Base-by-base conservation (phyloP, 768 basidiomycete species). In the Mycena alexandri region DNA sequence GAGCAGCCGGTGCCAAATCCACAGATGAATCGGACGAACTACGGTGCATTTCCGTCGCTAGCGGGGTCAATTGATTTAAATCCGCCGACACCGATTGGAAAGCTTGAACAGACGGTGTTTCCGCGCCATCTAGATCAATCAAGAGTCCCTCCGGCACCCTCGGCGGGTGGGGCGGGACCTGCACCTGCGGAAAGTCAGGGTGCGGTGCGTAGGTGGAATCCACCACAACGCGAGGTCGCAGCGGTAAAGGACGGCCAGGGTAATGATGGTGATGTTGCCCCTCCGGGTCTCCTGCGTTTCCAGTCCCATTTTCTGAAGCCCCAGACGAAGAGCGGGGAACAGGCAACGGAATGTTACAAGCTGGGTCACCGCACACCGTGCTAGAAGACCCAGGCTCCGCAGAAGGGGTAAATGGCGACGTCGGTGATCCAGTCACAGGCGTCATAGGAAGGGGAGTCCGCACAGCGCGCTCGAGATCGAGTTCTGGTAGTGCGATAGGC, bases 231-330 rank as follows among this genome's bases (percentile, higher is more conserved):
- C 73, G 76, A 21, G 73, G 83, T 17, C 79, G 78, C 22, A 78
- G 82, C 8, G 89, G 89, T n/a, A 90, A 79, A 41, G 89, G 89
- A 42, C 89, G 75, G 5, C 89, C 86, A 25, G 81, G 80, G 71
- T 88, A 89, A 73, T 87, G 88, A 61, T 80, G 83, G 13, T 80
- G 76, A 73, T 80, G 75, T 19, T 61, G 65, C 51, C 68, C 33
- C 67, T 76, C 43, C 62, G 70, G 11, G 71, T 63, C 52, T 25
- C 71, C 57, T 36, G 33, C 11, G 22, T 42, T 21, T n/a, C 5
- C 36, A 12, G 29, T 42, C 48, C 14, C 43, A 34, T 52, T 14
- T 38, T 61, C 60, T n/a, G 47, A 51, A 12, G 54, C 6, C 14
- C 48, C 54, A 34, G 55, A 58, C 1, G 67, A 52, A 16, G 61